Conservation (phyloP, 345 rosid genomes). For the Salix arbutifolia region DNA sequence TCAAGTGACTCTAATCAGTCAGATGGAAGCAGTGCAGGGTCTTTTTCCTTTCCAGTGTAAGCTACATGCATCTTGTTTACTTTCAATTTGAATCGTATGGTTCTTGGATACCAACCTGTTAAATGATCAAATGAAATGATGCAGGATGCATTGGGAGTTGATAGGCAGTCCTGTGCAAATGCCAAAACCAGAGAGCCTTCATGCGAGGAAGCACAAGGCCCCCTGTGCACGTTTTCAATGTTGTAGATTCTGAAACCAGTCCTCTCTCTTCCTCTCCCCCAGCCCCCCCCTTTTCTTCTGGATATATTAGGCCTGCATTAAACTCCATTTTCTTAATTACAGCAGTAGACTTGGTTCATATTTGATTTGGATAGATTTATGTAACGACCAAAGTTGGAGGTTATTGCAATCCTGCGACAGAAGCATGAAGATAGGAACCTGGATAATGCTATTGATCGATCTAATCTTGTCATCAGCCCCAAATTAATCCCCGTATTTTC, state of each 20-base stretch:
- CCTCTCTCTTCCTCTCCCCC: neutral
- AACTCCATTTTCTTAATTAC: neutral
- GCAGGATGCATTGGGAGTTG: constrained; percentile 66
- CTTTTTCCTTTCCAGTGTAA: constrained; percentile 76
- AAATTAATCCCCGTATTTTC: too few relatives aligned
- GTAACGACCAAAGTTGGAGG: neutral
- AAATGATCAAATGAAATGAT: neutral
- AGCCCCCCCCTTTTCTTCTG: neutral
- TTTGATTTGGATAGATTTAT: neutral
- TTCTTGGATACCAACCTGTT: neutral
- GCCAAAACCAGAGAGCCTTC: constrained; percentile 55
- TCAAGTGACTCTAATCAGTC: constrained; percentile 52
- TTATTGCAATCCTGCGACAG: neutral
- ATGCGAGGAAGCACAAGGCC: constrained; percentile 42
- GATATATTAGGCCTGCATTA: neutral
- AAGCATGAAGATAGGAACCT: neutral
- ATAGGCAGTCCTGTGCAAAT: constrained; percentile 69
- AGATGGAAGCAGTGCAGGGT: constrained; percentile 45
- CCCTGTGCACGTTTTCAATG: constrained; percentile 47
- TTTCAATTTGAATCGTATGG: neutral
- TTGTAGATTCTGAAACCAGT: constrained; percentile 40
- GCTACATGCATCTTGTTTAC: constrained; percentile 6
- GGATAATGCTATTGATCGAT: too few relatives aligned
- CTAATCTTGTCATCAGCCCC: too few relatives aligned
- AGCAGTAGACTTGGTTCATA: neutral